These are phyloP conservation scores for Aspergillus oerlinghausenensis DNA, from an alignment of 2,329 filamentous ascomycete genomes.

Conservation along the genomic window DNA sequence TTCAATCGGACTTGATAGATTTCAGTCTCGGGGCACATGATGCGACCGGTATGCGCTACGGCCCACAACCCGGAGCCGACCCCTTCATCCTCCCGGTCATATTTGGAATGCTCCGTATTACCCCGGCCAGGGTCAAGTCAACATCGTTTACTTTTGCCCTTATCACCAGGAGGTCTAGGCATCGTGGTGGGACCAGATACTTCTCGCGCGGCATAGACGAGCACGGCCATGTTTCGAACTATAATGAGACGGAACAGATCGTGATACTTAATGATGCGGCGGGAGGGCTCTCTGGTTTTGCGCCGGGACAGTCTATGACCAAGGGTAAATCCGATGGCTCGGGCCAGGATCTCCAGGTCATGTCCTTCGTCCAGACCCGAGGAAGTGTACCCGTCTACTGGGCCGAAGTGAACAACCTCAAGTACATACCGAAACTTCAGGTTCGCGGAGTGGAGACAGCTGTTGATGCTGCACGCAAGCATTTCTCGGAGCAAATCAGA, in stretches of 20 bases:
- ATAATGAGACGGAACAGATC: conserved; percentile 96
- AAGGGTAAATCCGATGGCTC: conserved; percentile 62
- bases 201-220: conserved; percentile 93
- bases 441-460: conserved; percentile 80
- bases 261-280: conserved; percentile 80
- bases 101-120: conserved; percentile 92
- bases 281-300: conserved; percentile 72
- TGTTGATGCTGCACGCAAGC: conserved; percentile 70
- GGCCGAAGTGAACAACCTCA: conserved; percentile 90
- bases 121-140: conserved; percentile 77
- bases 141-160: conserved; percentile 79
- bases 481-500: conserved; percentile 90
- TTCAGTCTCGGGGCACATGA: conserved; percentile 62
- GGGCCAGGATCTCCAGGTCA: conserved; percentile 75
- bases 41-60: conserved; percentile 42
- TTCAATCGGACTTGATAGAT: conserved; percentile 86
- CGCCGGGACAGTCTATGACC: conserved; percentile 69
- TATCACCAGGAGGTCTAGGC: conserved; percentile 82
- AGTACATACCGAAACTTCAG: conserved; percentile 86
- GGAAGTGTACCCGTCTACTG: conserved; percentile 95
- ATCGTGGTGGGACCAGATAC: conserved; percentile 87
- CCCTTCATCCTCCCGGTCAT: conserved; percentile 94
- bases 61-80: conserved; percentile 70
- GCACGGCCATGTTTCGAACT: conserved; percentile 92
- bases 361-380: conserved; percentile 93